Evolutionary conservation across 495 filamentous ascomycete genomes (phyloP).

Genomic region (Polyplosphaeria fusca): DNA sequence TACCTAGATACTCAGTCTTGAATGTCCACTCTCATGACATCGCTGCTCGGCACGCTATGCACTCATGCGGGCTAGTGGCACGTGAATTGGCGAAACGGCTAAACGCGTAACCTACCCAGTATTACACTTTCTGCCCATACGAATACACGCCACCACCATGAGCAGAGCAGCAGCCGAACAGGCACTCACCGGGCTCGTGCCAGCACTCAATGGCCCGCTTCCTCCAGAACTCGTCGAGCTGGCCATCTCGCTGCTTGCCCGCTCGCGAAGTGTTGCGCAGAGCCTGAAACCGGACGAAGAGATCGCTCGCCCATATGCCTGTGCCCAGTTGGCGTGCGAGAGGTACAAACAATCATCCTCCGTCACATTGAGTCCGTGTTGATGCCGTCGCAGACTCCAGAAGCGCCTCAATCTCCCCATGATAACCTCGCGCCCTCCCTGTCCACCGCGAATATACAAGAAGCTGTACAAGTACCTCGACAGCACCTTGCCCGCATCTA

Average conservation of each 20-base stretch:
- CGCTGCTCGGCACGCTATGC: no score
- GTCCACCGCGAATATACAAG: constrained; percentile 77
- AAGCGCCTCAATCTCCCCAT: constrained; percentile 78
- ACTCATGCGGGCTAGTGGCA: no score
- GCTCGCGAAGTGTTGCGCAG: constrained; percentile 76
- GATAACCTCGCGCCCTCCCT: constrained; percentile 76
- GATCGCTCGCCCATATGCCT: constrained; percentile 79
- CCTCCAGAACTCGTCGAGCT: constrained; percentile 74
- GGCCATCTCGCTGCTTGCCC: constrained; percentile 75
- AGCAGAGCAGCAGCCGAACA: constrained; percentile 68
- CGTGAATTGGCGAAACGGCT: no score
- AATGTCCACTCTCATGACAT: no score
- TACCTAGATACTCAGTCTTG: no score
- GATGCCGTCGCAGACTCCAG: constrained; percentile 58
- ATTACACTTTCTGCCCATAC: not conserved
- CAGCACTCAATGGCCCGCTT: constrained; percentile 67
- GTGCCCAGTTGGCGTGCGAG: constrained; percentile 88
- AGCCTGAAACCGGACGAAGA: constrained; percentile 86
- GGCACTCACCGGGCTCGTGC: constrained; percentile 70
- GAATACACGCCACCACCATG: constrained; percentile 45
- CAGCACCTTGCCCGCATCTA: constrained; percentile 56
- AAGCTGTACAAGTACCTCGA: constrained; percentile 80
- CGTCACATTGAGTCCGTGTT: not conserved
- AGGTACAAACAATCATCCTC: constrained; percentile 51
- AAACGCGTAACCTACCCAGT: not conserved